phyloP scores from a whole-genome alignment of 1,284 basidiomycete genomes.

The Microbotryum scabiosae region DNA sequence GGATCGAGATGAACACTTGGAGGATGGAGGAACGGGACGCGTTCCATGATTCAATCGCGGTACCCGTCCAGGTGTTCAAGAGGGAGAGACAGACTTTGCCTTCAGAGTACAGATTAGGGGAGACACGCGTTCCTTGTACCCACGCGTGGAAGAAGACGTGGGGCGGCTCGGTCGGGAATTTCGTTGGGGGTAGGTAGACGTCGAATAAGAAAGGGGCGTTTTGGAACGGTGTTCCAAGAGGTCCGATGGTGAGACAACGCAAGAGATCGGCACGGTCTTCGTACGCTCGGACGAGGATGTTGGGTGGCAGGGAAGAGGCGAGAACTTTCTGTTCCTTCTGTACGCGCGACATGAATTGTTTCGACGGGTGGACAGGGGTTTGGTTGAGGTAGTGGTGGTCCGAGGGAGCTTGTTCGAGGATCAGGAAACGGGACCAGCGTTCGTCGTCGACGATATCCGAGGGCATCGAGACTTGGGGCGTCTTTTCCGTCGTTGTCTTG shows the following conservation, averaged over 20 bases:
- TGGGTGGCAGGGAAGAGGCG: conserved; percentile 61
- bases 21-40: conserved; percentile 64
- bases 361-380: conserved; percentile 50
- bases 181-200: conserved; percentile 74
- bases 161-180: conserved; percentile 76
- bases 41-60: conserved; percentile 61
- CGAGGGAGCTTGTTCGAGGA: conserved; percentile 62
- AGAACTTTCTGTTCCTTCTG: conserved; percentile 76
- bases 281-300: conserved; percentile 49
- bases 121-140: conserved; percentile 76
- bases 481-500: not conserved
- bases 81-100: conserved; percentile 71
- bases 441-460: conserved; percentile 36
- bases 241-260: conserved; percentile 81
- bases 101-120: conserved; percentile 81
- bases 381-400: conserved; percentile 67
- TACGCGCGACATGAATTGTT: conserved; percentile 63
- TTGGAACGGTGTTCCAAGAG: conserved; percentile 69
- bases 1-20: conserved; percentile 87
- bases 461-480: conserved; percentile 18
- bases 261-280: conserved; percentile 75
- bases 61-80: conserved; percentile 83
- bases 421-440: conserved; percentile 65
- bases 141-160: conserved; percentile 84
- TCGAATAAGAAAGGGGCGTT: conserved; percentile 89